These are phyloP conservation scores for Eimeria praecox DNA, from an alignment of 169 alveolate genomes.

Conservation along the genomic window DNA sequence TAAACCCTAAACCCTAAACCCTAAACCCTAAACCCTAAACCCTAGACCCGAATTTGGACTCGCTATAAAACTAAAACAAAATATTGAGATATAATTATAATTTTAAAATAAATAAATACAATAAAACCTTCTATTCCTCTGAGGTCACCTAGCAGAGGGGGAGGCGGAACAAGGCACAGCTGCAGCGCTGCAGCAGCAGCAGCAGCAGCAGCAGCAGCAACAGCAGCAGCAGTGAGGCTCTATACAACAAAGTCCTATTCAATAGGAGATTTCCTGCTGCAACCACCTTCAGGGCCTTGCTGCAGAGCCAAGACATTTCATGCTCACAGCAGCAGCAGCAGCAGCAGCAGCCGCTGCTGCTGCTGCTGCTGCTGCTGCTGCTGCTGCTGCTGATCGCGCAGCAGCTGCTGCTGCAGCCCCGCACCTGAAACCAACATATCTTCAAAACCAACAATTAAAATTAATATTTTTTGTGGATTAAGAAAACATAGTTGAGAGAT, in stretches of 20 bases:
- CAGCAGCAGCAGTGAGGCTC: background rate
- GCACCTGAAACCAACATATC: background rate
- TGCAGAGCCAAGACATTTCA: background rate
- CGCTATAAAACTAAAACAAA: background rate
- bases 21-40: background rate
- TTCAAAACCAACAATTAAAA: background rate
- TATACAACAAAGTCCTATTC: background rate
- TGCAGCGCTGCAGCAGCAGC: slow-evolving; percentile 18
- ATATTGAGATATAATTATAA: background rate
- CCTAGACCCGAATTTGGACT: background rate
- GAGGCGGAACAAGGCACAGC: background rate
- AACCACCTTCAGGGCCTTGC: background rate
- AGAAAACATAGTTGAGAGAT: background rate
- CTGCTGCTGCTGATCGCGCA: slow-evolving; percentile 11
- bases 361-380: slow-evolving; percentile 28
- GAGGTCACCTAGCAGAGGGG: background rate
- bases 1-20: background rate
- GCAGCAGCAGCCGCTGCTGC: background rate
- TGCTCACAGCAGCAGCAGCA: background rate
- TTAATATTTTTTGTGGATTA: background rate
- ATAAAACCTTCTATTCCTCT: background rate
- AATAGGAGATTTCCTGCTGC: background rate
- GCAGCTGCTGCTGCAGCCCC: slow-evolving; percentile 30
- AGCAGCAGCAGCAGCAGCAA: slow-evolving; percentile 15
- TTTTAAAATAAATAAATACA: background rate